Evolutionary conservation across 495 filamentous ascomycete genomes (phyloP).

Genomic region (Daldinia childiae): DNA sequence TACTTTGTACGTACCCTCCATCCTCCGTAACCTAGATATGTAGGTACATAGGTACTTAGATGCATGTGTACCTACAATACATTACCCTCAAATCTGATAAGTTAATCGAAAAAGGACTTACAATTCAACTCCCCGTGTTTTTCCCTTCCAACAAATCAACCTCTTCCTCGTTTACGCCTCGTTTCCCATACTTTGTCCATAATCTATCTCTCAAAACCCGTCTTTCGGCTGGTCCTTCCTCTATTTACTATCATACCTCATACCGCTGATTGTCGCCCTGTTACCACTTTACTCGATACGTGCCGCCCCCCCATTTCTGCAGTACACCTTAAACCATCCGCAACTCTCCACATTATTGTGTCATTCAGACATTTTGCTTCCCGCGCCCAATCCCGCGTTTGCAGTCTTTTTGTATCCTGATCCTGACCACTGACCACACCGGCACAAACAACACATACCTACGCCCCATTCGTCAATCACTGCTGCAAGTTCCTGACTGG

Average conservation of each 20-base stretch:
- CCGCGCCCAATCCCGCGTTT: constrained; percentile 44
- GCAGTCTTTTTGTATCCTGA: constrained; percentile 32
- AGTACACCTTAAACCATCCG: constrained; percentile 39
- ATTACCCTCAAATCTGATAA: constrained; percentile 14
- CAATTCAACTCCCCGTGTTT: constrained; percentile 31
- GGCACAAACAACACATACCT: constrained; percentile 28
- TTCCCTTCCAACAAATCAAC: constrained; percentile 38
- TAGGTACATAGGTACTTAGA: not conserved
- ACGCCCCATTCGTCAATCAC: constrained; percentile 35
- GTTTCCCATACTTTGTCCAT: not conserved
- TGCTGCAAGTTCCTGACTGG: constrained; percentile 31
- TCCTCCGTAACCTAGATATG: too few species aligned
- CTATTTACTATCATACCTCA: constrained; percentile 14
- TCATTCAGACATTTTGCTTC: constrained; percentile 33
- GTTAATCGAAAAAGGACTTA: constrained; percentile 12
- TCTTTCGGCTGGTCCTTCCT: constrained; percentile 34
- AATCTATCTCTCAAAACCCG: constrained; percentile 4
- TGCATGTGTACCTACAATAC: constrained; percentile 22
- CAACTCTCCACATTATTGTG: constrained; percentile 44
- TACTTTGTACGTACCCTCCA: constrained; percentile 1
- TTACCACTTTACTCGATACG: not conserved
- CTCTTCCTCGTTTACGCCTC: constrained; percentile 28
- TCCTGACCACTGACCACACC: constrained; percentile 30
- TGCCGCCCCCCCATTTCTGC: constrained; percentile 19
- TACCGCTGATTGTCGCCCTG: not conserved